Percentiles rank a stretch among this genome's conserved stretches.
Evolutionary conservation across 2,329 filamentous ascomycete species (phyloP).

Genomic region (Fusarium keratoplasticum): DNA sequence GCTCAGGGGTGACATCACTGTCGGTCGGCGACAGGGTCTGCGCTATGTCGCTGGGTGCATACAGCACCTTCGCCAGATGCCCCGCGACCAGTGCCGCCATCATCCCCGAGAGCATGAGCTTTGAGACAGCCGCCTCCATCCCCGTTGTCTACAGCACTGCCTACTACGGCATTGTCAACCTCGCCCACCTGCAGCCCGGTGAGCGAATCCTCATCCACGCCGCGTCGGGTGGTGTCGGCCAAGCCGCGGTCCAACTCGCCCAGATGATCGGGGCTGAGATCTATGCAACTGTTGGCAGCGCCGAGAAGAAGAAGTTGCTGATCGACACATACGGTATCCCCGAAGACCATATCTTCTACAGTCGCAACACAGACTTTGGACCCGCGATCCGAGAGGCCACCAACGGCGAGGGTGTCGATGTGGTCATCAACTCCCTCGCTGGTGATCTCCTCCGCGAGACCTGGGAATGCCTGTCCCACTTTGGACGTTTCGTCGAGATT

Average conservation of each 20-base stretch:
- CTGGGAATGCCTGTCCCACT: background rate
- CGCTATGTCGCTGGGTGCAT: conserved; percentile 24
- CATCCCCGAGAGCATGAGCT: conserved; percentile 22
- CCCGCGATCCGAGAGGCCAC: conserved; percentile 32
- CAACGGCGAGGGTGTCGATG: background rate
- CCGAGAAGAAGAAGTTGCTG: conserved; percentile 47
- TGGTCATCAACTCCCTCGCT: background rate
- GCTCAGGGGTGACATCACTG: conserved; percentile 5
- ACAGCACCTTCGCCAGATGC: conserved; percentile 25
- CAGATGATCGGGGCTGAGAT: conserved; percentile 43
- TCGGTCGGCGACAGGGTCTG: conserved; percentile 28
- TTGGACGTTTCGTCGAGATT: background rate
- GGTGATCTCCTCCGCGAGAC: background rate
- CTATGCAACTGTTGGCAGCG: conserved; percentile 48
- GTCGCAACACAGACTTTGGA: conserved; percentile 43
- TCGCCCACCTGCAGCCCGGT: conserved; percentile 21
- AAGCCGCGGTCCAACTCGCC: conserved; percentile 46
- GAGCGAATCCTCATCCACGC: conserved; percentile 49
- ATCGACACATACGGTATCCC: conserved; percentile 44
- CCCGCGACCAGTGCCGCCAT: conserved; percentile 57
- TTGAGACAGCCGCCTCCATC: conserved; percentile 18
- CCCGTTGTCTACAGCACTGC: conserved; percentile 34
- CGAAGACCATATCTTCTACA: conserved; percentile 46
- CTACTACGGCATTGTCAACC: conserved; percentile 30
- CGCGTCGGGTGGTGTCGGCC: conserved; percentile 43